Percentiles rank a stretch among this genome's conserved stretches.
Evolutionary conservation across 371 early-diverging fungal species (phyloP).

Genomic region (Mucor indicus): DNA sequence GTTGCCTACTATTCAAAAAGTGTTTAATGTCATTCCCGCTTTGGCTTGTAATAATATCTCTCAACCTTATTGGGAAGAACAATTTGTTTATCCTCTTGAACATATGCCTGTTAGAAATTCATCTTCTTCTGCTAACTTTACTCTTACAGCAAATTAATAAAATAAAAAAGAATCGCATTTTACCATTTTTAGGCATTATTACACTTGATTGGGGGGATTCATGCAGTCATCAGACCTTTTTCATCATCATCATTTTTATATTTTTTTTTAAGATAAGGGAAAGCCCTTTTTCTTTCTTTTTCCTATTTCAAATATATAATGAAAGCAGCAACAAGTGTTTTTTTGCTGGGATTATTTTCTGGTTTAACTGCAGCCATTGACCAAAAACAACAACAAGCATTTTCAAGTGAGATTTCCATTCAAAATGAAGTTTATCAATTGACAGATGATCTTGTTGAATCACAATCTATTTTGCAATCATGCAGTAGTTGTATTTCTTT

Average conservation of each 20-base stretch:
- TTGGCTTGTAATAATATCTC: conserved; percentile 45
- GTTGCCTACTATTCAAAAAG: conserved; percentile 39
- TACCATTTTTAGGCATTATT: not conserved
- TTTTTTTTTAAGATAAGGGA: too few relatives aligned
- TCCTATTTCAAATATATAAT: not conserved
- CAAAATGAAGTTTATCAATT: conserved; percentile 8
- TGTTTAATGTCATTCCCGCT: conserved; percentile 48
- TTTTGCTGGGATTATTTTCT: not conserved
- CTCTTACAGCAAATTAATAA: too few relatives aligned
- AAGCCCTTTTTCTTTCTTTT: conserved; percentile 4
- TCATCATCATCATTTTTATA: too few relatives aligned
- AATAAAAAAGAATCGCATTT: too few relatives aligned
- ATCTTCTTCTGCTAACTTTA: too few relatives aligned
- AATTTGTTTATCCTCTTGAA: conserved; percentile 29
- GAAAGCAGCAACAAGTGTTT: not conserved
- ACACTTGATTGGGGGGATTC: too few relatives aligned
- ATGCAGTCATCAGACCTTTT: too few relatives aligned
- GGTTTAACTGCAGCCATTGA: not conserved
- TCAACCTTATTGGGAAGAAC: conserved; percentile 42
- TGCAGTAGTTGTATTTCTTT: conserved; percentile 19
- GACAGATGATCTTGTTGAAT: conserved; percentile 1
- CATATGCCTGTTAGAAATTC: too few relatives aligned
- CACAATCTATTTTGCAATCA: conserved; percentile 4
- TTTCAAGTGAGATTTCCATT: conserved; percentile 6
- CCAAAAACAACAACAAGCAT: conserved; percentile 4